Base-by-base conservation (phyloP, 1,284 basidiomycete genomes). In the Irpex sp. region DNA sequence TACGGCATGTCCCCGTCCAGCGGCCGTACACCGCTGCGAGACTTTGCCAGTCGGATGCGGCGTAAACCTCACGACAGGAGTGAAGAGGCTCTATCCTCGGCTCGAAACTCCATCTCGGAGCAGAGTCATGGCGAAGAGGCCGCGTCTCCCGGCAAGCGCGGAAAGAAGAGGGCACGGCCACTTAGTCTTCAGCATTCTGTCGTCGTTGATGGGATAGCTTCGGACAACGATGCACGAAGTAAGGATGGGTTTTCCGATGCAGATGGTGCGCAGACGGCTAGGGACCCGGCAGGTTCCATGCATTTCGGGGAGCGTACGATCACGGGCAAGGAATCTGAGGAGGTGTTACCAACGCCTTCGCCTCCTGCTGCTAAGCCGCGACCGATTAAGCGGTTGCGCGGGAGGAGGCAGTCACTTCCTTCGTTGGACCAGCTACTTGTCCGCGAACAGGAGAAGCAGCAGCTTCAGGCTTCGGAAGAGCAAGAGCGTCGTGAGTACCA, bases 401-500 rank as follows among this genome's bases (percentile, higher is more conserved):
- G 69, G 43, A 61, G 67, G 65, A 64, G 67, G 61, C 62, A 70
- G 69, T 69, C 74, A 62, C 65, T 70, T 54, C 76, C 67, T 2
- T 70, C 71, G 1, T 68, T 72, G 13, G 63, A 62, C 50, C 67
- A 64, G 57, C 65, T 62, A 13, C 61, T 62, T 36, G 54, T 60
- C 3, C 57, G 60, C 13, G 71, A 74, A 55, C 74, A 76, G 62
- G 71, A 71, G 62, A 78, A 76, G 61, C 76, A 72, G n/a, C 75
- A 75, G 51, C 69, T 65, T 51, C 79, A 81, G 47, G 78, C 75
- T 37, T 80, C 82, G 39, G 84, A 87, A 65, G 80, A 81, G 58
- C 75, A 77, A 49, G 75, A 82, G 53, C 77, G 76, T 55, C 74
- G 72, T 36, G 85, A 88, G 65, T 90, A 92, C 66, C 83, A 86